Evolutionary conservation across 345 rosid species (phyloP).

Genomic region (Brassica carinata): DNA sequence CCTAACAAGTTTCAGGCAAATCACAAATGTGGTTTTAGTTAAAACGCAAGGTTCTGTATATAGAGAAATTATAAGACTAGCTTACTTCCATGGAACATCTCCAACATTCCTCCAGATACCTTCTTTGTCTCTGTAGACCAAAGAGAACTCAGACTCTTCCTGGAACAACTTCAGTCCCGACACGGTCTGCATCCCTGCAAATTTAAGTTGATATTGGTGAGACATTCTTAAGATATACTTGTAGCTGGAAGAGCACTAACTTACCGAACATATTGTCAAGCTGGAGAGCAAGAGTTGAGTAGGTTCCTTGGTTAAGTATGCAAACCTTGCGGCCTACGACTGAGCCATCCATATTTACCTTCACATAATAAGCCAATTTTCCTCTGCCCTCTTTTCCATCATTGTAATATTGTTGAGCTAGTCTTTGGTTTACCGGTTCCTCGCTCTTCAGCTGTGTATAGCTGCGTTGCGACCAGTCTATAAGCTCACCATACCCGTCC

Average conservation of each 20-base stretch:
- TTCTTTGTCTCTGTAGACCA: slow-evolving; percentile 59
- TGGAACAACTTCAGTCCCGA: slow-evolving; percentile 60
- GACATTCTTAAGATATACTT: neutral
- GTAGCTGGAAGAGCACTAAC: slow-evolving; percentile 15
- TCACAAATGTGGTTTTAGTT: neutral
- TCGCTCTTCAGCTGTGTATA: slow-evolving; percentile 40
- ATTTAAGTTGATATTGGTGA: slow-evolving; percentile 6
- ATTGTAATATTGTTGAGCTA: slow-evolving; percentile 28
- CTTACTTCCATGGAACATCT: slow-evolving; percentile 74
- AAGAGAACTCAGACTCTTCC: slow-evolving; percentile 51
- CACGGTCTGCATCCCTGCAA: slow-evolving; percentile 51
- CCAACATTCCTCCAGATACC: slow-evolving; percentile 68
- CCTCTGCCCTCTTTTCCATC: slow-evolving; percentile 62
- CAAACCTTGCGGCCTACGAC: slow-evolving; percentile 76
- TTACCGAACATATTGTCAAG: slow-evolving; percentile 81
- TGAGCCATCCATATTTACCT: slow-evolving; percentile 80
- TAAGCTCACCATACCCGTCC: slow-evolving; percentile 47
- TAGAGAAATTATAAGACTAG: neutral
- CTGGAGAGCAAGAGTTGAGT: slow-evolving; percentile 58
- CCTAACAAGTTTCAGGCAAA: slow-evolving; percentile 41
- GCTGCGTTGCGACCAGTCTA: slow-evolving; percentile 46
- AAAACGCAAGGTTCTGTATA: neutral
- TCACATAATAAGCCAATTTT: slow-evolving; percentile 58
- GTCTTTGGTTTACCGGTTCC: slow-evolving; percentile 22
- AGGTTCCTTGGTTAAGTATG: slow-evolving; percentile 54